Percentiles rank a stretch among this genome's conserved stretches.
phyloP scores from a whole-genome alignment of 805 yeast genomes.

The Ogataea nakhonphanomensis region DNA sequence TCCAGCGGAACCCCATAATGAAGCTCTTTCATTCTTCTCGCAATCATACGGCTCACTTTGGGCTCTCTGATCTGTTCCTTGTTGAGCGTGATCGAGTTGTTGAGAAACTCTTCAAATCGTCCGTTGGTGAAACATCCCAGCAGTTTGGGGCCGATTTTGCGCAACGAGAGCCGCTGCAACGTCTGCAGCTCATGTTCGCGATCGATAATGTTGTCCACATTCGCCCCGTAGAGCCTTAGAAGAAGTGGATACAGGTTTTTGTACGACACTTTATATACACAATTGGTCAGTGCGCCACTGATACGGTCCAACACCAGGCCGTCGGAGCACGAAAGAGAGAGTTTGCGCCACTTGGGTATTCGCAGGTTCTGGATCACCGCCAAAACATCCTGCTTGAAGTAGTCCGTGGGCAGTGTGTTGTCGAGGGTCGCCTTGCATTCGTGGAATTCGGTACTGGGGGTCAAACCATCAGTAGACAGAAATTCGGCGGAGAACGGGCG shows the following conservation, averaged over 20 bases:
- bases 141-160: constrained; percentile 82
- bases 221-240: constrained; percentile 83
- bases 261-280: constrained; percentile 64
- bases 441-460: constrained; percentile 11
- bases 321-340: constrained; percentile 36
- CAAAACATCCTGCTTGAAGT: constrained; percentile 77
- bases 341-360: constrained; percentile 77
- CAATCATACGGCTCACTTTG: constrained; percentile 76
- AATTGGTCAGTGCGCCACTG: constrained; percentile 91
- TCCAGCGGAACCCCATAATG: constrained; percentile 75
- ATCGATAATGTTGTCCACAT: constrained; percentile 82
- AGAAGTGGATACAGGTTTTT: constrained; percentile 54
- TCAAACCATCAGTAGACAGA: not conserved
- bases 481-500: constrained; percentile 21
- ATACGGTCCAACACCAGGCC: constrained; percentile 60
- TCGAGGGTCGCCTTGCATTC: constrained; percentile 59
- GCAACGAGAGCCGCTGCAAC: constrained; percentile 66
- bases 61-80: constrained; percentile 72
- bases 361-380: constrained; percentile 58
- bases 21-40: constrained; percentile 93
- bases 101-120: constrained; percentile 87
- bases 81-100: constrained; percentile 74
- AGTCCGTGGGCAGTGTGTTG: constrained; percentile 74
- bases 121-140: constrained; percentile 92
- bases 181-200: constrained; percentile 74